Conservation (phyloP, 768 basidiomycete species). For the Boletus vinaceobasis region DNA sequence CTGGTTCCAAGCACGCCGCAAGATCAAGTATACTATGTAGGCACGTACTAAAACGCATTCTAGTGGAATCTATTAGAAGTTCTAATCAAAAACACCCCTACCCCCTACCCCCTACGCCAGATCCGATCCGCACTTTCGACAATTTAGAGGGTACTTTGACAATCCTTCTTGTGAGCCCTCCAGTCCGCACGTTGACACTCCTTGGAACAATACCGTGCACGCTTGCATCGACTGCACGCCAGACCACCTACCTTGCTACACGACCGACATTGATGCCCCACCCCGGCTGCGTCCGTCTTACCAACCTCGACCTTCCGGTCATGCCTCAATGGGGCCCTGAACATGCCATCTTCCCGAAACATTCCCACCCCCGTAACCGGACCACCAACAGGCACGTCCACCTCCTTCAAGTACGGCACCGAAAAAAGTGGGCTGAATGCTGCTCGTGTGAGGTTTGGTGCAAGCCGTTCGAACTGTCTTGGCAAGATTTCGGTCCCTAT, state of each 20-base stretch:
- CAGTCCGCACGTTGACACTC: constrained; percentile 35
- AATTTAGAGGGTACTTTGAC: not conserved
- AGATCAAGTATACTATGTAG: too few relatives aligned
- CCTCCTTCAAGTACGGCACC: constrained; percentile 43
- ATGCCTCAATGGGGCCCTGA: too few relatives aligned
- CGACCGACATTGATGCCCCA: not conserved
- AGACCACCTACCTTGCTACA: constrained; percentile 14
- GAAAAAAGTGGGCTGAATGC: constrained; percentile 54
- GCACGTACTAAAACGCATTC: too few relatives aligned
- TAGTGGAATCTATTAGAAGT: too few relatives aligned
- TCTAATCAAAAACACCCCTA: too few relatives aligned
- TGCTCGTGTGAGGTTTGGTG: constrained; percentile 44
- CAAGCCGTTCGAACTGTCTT: constrained; percentile 36
- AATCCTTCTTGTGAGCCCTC: constrained; percentile 10
- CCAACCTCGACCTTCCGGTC: not conserved
- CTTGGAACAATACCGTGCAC: constrained; percentile 40
- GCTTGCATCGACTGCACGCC: constrained; percentile 36
- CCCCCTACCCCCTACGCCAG: too few relatives aligned
- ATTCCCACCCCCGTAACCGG: not conserved
- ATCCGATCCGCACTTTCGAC: not conserved
- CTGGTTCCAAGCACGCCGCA: too few relatives aligned
- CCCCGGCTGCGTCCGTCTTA: not conserved
- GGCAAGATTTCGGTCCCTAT: constrained; percentile 13
- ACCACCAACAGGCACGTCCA: not conserved
- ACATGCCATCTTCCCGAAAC: not conserved